Percentiles rank a stretch among this genome's conserved stretches.
phyloP scores from a whole-genome alignment of 2,329 filamentous ascomycete genomes.

The Albifimbria verrucaria region DNA sequence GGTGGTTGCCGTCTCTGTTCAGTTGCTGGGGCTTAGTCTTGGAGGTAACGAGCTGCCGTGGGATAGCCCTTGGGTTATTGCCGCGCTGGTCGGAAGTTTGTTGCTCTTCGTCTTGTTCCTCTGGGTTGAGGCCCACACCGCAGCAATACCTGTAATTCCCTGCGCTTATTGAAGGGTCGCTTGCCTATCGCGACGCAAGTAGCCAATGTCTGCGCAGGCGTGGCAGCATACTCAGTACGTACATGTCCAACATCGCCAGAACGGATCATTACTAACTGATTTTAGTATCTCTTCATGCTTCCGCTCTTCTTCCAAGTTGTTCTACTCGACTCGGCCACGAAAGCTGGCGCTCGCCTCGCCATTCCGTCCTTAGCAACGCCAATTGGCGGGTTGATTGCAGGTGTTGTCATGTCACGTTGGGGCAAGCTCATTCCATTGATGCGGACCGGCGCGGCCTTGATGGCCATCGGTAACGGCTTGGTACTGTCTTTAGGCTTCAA shows the following conservation, averaged over 20 bases:
- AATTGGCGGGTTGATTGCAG: constrained; percentile 52
- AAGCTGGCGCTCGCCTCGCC: constrained; percentile 61
- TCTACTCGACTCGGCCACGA: constrained; percentile 59
- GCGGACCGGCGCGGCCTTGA: constrained; percentile 45
- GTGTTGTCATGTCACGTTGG: constrained; percentile 56
- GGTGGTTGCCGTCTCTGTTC: constrained; percentile 54
- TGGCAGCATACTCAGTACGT: constrained; percentile 60
- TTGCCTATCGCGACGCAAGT: constrained; percentile 53
- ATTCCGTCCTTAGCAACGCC: constrained; percentile 60
- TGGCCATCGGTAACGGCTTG: constrained; percentile 52
- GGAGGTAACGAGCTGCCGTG: constrained; percentile 55
- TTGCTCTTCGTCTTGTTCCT: constrained; percentile 43
- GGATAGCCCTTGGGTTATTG: constrained; percentile 45
- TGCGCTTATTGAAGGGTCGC: constrained; percentile 53
- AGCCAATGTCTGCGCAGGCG: constrained; percentile 58
- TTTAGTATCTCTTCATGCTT: constrained; percentile 65
- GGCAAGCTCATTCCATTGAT: constrained; percentile 50
- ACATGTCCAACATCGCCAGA: neutral
- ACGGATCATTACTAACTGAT: constrained; percentile 6
- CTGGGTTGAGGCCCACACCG: constrained; percentile 44
- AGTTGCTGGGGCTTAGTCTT: constrained; percentile 52
- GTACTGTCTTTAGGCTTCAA: constrained; percentile 46
- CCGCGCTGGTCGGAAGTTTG: constrained; percentile 39
- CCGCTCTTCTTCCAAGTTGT: constrained; percentile 70
- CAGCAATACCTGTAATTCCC: constrained; percentile 52